These are phyloP conservation scores for Ochromonas danica DNA, from an alignment of 108 stramenopile genomes.

Conservation along the genomic window DNA sequence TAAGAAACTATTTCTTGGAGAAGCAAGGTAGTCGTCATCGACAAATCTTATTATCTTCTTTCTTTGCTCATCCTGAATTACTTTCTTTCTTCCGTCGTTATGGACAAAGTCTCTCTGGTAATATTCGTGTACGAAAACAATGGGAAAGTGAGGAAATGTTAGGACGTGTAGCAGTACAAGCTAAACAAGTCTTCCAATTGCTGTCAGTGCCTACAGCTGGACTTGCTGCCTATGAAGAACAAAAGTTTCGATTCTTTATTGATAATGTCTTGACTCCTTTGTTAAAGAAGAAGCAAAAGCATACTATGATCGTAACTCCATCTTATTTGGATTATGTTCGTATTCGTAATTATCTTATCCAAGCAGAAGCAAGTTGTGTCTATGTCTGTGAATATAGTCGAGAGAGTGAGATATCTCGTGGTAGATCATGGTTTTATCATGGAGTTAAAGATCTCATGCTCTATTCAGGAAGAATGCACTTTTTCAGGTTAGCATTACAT, in stretches of 20 bases:
- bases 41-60: conserved; percentile 67
- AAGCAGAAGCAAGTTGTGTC: conserved; percentile 66
- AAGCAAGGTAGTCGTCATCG: conserved; percentile 73
- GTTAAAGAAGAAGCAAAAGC: conserved; percentile 68
- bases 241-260: conserved; percentile 74
- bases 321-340: conserved; percentile 88
- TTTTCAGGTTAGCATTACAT: conserved; percentile 54
- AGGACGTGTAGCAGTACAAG: conserved; percentile 65
- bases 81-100: background rate
- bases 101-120: conserved; percentile 66
- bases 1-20: conserved; percentile 77
- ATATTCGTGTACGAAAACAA: conserved; percentile 59
- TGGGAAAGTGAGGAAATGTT: conserved; percentile 62
- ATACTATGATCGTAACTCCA: conserved; percentile 82
- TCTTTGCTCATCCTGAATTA: background rate
- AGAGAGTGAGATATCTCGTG: conserved; percentile 72
- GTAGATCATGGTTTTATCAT: conserved; percentile 79
- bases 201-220: background rate
- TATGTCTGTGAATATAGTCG: conserved; percentile 84
- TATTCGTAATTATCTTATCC: conserved; percentile 76
- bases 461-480: conserved; percentile 89
- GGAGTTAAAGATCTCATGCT: conserved; percentile 82
- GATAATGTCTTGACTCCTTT: conserved; percentile 73
- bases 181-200: conserved; percentile 81
- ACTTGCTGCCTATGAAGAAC: conserved; percentile 60